These are phyloP conservation scores for Metschnikowia gelsemii DNA, from an alignment of 805 yeast genomes.

Conservation along the genomic window DNA sequence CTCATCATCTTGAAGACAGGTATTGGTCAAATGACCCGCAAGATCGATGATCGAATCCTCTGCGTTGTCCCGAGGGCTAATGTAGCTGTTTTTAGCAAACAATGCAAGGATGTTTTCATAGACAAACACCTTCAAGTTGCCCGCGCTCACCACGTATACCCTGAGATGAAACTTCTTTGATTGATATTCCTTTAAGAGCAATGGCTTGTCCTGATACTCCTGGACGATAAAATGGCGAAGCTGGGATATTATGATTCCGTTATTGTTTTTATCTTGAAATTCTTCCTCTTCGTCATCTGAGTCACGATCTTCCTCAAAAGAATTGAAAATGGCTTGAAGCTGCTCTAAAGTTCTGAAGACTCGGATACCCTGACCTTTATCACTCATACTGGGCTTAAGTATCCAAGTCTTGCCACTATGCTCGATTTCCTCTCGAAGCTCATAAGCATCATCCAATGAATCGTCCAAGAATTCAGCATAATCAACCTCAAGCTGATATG, in stretches of 20 bases:
- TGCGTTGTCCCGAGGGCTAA: conserved; percentile 24
- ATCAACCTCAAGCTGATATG: conserved; percentile 82
- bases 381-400: conserved; percentile 95
- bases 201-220: conserved; percentile 68
- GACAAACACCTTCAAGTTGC: conserved; percentile 75
- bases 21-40: conserved; percentile 86
- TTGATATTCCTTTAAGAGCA: conserved; percentile 58
- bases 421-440: conserved; percentile 75
- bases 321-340: conserved; percentile 78
- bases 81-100: conserved; percentile 63
- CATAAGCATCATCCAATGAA: conserved; percentile 88
- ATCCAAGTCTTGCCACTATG: conserved; percentile 71
- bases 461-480: conserved; percentile 96
- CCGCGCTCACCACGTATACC: conserved; percentile 74
- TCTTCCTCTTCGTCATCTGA: conserved; percentile 59
- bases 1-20: conserved; percentile 72
- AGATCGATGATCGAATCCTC: conserved; percentile 42
- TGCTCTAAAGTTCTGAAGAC: conserved; percentile 76
- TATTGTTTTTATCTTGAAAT: conserved; percentile 37
- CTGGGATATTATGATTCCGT: conserved; percentile 80
- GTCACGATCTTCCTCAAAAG: conserved; percentile 73
- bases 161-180: conserved; percentile 86
- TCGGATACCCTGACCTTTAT: conserved; percentile 93
- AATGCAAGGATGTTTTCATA: conserved; percentile 77
- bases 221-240: conserved; percentile 90